Evolutionary conservation across 495 filamentous ascomycete genomes (phyloP), one percentile per base, ranked within the genome.

Genomic region (Tuber aestivum): DNA sequence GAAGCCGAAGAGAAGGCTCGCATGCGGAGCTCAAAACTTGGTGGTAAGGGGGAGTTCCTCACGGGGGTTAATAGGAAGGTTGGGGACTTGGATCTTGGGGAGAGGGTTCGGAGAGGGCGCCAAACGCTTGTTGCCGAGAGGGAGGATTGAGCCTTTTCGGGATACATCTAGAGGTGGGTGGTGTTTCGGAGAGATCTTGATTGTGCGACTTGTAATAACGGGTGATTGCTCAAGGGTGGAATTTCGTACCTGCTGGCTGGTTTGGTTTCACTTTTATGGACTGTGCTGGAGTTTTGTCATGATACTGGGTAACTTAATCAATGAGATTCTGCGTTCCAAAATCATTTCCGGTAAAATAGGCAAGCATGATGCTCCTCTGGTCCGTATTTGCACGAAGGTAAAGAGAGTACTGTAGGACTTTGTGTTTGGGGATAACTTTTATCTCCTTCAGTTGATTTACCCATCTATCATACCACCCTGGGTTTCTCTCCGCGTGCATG

Each of bases 1-100:
- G 90, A 92, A 80, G 87, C 87, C 1, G 93, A 97, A 70, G 88
- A 91, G 41, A 84, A 81, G 70, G 87, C 85, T 42, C 86, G 91
- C 61, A 85, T 87, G 77, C 85, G 86, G 35, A 88, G 87, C 65
- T 86, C 86, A 68, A 89, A 88, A 80, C 87, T 87, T 78, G 89
- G 88, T 41, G 90, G 88, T n/a, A 89, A 88, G 56, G 89, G 86
- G 37, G 87, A 87, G 69, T 92, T 92, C 77, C 85, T 89, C 48
- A 87, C 86, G 48, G 86, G 86, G 10, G 82, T 92, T 70, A 87
- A 91, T 76, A 87, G 87, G 72, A 86, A 89, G 77, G 89, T 88
- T 70, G 88, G 86, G 0, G 86, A 90, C 32, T 79, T 90, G 76
- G 89, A 86, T 71, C 80, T 91, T 16, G 89, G 84, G 4, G 87